A percentile compares a stretch with the other conserved stretches of the same genome.
phyloP scores from a whole-genome alignment of 495 filamentous ascomycete genomes.

The Hypoxylon trugodes region DNA sequence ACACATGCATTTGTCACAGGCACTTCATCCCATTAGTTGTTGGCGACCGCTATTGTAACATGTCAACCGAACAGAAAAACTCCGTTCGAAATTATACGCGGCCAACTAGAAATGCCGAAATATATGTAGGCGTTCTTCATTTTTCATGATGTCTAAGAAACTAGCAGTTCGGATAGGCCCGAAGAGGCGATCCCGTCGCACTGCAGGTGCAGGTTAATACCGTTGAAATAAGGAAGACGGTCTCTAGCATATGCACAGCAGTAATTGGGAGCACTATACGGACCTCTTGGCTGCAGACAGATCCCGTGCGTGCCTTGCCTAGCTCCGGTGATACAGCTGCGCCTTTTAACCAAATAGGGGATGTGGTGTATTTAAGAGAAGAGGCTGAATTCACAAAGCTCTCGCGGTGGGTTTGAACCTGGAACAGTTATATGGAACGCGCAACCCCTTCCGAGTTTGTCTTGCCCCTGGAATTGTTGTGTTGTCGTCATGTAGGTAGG shows the following conservation, averaged over 20 bases:
- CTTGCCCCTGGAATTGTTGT: constrained; percentile 9
- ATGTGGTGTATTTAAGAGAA: constrained; percentile 25
- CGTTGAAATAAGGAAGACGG: constrained; percentile 7
- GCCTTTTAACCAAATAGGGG: constrained; percentile 29
- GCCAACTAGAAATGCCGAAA: neutral
- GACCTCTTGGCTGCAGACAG: constrained; percentile 35
- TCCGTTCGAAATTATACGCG: neutral
- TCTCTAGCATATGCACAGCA: constrained; percentile 5
- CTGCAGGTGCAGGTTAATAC: constrained; percentile 35
- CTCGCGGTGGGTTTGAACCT: constrained; percentile 6
- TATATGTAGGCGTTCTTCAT: neutral
- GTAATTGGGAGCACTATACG: constrained; percentile 15
- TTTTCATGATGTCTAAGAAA: neutral
- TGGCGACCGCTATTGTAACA: neutral
- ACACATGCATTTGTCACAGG: constrained; percentile 5
- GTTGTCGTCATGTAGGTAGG: too few relatives aligned
- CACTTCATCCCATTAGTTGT: neutral
- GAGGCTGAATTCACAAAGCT: constrained; percentile 38
- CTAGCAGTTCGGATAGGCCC: constrained; percentile 14
- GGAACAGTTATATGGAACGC: constrained; percentile 1
- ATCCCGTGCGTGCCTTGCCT: constrained; percentile 9
- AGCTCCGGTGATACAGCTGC: neutral
- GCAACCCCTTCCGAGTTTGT: neutral
- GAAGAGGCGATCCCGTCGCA: neutral
- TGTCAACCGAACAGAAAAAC: neutral